Base-by-base conservation (phyloP, 2,329 filamentous ascomycete genomes). In the Lasiodiplodia sp. region DNA sequence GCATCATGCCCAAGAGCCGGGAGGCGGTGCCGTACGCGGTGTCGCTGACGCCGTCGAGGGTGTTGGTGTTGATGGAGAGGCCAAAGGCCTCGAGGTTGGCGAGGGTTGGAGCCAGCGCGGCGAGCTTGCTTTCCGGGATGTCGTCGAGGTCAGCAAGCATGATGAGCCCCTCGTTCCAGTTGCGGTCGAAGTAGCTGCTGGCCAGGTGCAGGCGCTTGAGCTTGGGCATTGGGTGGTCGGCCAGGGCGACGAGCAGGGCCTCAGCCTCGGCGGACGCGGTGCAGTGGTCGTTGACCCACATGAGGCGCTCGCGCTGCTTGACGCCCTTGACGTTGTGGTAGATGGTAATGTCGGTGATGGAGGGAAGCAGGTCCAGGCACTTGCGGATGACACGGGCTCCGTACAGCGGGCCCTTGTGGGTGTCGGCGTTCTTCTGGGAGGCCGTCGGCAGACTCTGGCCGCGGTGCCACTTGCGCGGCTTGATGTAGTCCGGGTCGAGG, bases 91-190 rank as follows among this genome's bases (percentile, higher is more conserved):
- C 57, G 38, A 60, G 37, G 11, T 31, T 23, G 12, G 11, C 23
- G 38, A 60, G 37, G 11, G 37, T 25, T 7, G 57, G 21, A 14
- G 34, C 21, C 21, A 60, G 18, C 12, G 11, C 44, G 21, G 38
- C 23, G 21, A 28, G 18, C 21, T 18, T 18, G 16, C n/a, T 14
- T 14, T n/a, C 23, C 0, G 57, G 10, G 38, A 60, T 28, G 57
- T 28, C n/a, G 21, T 21, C 21, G 5, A 60, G 38, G 57, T 60
- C 18, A 14, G 37, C 23, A 1, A 47, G 57, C 21, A 60, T 14
- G 7, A 60, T n/a, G 37, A 60, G 57, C 5, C 57, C 57, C 23
- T 60, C 57, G 57, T n/a, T 23, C 38, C 38, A n/a, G 14, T 47
- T 40, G 21, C 12, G 38, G 12, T 23, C 21, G 23, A 60, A 38